Evolutionary conservation across 169 alveolate species (phyloP).

Genomic region (Babesia ovata): DNA sequence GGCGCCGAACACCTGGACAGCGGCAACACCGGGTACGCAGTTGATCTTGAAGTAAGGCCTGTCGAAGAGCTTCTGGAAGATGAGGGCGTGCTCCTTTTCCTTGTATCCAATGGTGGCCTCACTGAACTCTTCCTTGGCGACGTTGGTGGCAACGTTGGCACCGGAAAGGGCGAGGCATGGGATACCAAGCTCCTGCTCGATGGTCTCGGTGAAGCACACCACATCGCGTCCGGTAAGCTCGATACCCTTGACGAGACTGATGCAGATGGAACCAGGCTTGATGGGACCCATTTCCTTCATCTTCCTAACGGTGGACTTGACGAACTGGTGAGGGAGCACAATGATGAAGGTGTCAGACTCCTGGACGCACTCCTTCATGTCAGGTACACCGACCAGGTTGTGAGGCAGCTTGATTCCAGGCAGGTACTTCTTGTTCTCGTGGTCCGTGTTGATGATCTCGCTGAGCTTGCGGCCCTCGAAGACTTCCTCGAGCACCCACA

Average conservation of each 20-base stretch:
- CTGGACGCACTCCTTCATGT: constrained; percentile 80
- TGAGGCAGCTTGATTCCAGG: constrained; percentile 87
- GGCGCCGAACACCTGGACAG: constrained; percentile 94
- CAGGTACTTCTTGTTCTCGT: constrained; percentile 87
- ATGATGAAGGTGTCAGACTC: constrained; percentile 85
- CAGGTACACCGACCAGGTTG: constrained; percentile 85
- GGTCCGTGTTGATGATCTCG: constrained; percentile 84
- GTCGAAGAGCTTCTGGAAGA: constrained; percentile 87
- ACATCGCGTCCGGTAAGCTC: constrained; percentile 76
- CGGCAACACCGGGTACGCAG: constrained; percentile 87
- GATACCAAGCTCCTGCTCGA: constrained; percentile 72
- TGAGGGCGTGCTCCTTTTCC: constrained; percentile 76
- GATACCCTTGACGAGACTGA: constrained; percentile 84
- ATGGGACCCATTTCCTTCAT: constrained; percentile 58
- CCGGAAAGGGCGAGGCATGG: constrained; percentile 85
- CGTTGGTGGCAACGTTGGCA: constrained; percentile 90
- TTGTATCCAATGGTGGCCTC: constrained; percentile 92
- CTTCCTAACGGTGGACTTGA: constrained; percentile 66
- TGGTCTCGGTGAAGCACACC: constrained; percentile 71
- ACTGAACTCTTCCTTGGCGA: constrained; percentile 90
- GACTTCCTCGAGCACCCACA: constrained; percentile 88
- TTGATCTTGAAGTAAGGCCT: constrained; percentile 86
- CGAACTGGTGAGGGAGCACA: constrained; percentile 90
- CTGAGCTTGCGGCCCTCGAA: constrained; percentile 83
- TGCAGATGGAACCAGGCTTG: constrained; percentile 77